Percentiles rank a stretch among this genome's conserved stretches.
Evolutionary conservation across 2,329 filamentous ascomycete species (phyloP).

Genomic region (Penicillium sp.): DNA sequence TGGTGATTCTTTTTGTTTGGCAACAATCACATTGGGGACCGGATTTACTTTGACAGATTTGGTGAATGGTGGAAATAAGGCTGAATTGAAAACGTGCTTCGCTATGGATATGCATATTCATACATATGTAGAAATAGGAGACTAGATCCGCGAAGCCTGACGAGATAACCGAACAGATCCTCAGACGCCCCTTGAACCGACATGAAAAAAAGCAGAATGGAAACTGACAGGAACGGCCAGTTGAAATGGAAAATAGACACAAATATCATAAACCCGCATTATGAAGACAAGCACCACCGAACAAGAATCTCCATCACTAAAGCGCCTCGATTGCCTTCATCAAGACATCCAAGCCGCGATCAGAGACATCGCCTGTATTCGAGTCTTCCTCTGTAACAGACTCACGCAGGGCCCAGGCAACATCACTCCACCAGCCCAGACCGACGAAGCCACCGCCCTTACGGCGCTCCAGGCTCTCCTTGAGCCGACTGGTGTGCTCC

Average conservation of each 20-base stretch:
- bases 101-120: background rate
- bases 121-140: background rate
- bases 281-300: background rate
- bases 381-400: conserved; percentile 26
- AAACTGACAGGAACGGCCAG: background rate
- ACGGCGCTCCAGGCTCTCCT: conserved; percentile 75
- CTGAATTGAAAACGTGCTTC: background rate
- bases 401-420: conserved; percentile 65
- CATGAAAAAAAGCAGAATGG: background rate
- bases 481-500: conserved; percentile 87
- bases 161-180: background rate
- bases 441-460: conserved; percentile 73
- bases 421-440: conserved; percentile 76
- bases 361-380: conserved; percentile 33
- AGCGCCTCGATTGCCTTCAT: conserved; percentile 49
- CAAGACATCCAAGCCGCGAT: conserved; percentile 49
- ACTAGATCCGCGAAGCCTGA: background rate
- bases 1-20: background rate
- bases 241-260: background rate
- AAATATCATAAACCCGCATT: conserved; percentile 5
- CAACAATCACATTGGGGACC: background rate
- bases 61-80: no score
- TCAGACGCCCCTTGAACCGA: background rate
- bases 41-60: background rate
- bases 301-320: conserved; percentile 24